Conservation (phyloP, 805 yeast species). For the Saccharomycopsis selenospora region DNA sequence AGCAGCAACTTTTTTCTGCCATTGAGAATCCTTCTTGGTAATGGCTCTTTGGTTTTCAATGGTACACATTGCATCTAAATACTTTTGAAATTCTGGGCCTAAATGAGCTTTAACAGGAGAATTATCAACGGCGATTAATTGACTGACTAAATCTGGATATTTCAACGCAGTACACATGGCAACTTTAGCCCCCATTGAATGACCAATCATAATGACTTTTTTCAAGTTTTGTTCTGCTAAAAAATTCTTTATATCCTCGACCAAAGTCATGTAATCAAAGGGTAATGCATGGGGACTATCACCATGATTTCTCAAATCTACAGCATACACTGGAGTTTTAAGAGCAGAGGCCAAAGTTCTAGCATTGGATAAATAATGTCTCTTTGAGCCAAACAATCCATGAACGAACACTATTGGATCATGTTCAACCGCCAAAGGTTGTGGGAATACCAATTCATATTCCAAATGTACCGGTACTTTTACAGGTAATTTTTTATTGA, state of each 20-base stretch:
- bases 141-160: slow-evolving; percentile 34
- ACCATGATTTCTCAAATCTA: slow-evolving; percentile 56
- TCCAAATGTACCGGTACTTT: slow-evolving; percentile 18
- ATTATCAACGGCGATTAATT: slow-evolving; percentile 43
- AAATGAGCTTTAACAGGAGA: slow-evolving; percentile 36
- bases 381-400: slow-evolving; percentile 47
- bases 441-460: slow-evolving; percentile 12
- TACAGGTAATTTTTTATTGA: slow-evolving; percentile 3
- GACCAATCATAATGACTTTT: slow-evolving; percentile 39
- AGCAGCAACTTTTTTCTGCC: slow-evolving; percentile 22
- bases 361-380: slow-evolving; percentile 37
- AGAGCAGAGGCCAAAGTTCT: slow-evolving; percentile 30
- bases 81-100: slow-evolving; percentile 30
- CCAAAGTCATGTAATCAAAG: slow-evolving; percentile 37
- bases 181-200: slow-evolving; percentile 57
- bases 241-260: slow-evolving; percentile 36
- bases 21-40: slow-evolving; percentile 25
- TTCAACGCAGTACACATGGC: slow-evolving; percentile 40
- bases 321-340: slow-evolving; percentile 32
- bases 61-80: slow-evolving; percentile 35
- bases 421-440: slow-evolving; percentile 13
- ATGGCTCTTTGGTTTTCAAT: slow-evolving; percentile 28
- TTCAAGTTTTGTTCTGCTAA: slow-evolving; percentile 28
- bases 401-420: slow-evolving; percentile 43
- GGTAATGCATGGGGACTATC: slow-evolving; percentile 38